Evolutionary conservation across 2,329 filamentous ascomycete genomes (phyloP).

Genomic region (Ilyonectria destructans): DNA sequence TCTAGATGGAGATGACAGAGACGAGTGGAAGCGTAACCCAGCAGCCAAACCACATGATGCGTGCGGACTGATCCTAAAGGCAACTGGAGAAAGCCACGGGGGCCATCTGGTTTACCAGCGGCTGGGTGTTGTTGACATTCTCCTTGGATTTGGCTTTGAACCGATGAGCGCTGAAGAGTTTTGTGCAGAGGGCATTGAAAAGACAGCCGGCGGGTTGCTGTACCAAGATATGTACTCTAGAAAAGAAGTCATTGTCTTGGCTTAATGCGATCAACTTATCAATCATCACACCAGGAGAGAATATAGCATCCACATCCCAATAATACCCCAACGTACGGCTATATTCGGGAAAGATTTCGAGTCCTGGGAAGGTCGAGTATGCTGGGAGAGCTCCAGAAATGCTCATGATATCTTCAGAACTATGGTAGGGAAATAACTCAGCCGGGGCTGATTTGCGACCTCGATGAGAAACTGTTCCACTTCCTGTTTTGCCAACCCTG

Average conservation of each 20-base stretch:
- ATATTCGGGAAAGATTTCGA: too few species aligned
- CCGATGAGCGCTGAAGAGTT: too few species aligned
- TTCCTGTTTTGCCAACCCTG: too few species aligned
- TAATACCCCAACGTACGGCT: too few species aligned
- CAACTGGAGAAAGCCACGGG: not conserved
- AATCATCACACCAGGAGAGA: not conserved
- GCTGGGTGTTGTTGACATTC: not conserved
- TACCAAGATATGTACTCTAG: not conserved
- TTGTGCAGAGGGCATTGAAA: not conserved
- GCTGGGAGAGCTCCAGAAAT: too few species aligned
- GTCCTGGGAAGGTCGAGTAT: too few species aligned
- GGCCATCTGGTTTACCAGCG: not conserved
- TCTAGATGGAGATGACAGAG: slow-evolving; percentile 5
- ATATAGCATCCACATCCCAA: too few species aligned
- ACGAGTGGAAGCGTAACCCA: not conserved
- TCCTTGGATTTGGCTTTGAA: not conserved
- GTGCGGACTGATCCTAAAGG: slow-evolving; percentile 4
- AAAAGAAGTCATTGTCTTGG: not conserved
- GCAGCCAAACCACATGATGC: not conserved
- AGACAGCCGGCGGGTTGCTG: not conserved
- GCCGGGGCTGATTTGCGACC: too few species aligned
- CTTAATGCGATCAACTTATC: not conserved
- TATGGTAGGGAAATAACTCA: too few species aligned
- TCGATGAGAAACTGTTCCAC: too few species aligned
- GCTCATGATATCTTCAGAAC: too few species aligned